Percentiles rank a stretch among this genome's conserved stretches.
phyloP scores from a whole-genome alignment of 306 rosid species.

The Lathyrus aphaca region DNA sequence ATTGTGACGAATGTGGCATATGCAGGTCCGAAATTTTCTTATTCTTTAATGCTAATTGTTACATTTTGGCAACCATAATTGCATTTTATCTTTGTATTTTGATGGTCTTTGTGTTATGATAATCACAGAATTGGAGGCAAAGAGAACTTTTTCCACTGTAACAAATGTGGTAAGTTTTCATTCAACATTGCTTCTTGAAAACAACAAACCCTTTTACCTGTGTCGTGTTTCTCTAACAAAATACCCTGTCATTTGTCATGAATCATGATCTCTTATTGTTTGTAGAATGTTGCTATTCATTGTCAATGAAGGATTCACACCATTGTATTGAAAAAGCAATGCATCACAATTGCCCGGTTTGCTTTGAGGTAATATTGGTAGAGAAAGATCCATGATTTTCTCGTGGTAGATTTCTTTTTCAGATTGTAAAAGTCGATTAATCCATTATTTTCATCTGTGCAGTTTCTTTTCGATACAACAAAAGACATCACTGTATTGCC shows the following conservation, averaged over 20 bases:
- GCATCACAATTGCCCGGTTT: conserved; percentile 48
- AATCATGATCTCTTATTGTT: conserved; percentile 11
- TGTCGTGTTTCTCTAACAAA: conserved; percentile 25
- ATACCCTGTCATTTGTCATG: not conserved
- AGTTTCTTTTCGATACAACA: conserved; percentile 77
- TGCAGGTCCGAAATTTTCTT: conserved; percentile 54
- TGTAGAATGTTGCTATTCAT: conserved; percentile 44
- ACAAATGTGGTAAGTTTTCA: conserved; percentile 61
- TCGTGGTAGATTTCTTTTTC: not conserved
- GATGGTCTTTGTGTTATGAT: not conserved
- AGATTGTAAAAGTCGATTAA: not conserved
- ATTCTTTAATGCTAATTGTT: conserved; percentile 12
- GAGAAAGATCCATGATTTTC: not conserved
- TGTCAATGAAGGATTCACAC: conserved; percentile 40
- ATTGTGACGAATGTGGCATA: conserved; percentile 81
- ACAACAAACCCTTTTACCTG: conserved; percentile 3
- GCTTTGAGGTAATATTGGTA: conserved; percentile 44
- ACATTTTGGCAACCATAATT: not conserved
- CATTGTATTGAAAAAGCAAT: conserved; percentile 46
- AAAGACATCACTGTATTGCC: conserved; percentile 66
- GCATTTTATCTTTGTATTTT: conserved; percentile 3
- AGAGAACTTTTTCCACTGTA: conserved; percentile 74
- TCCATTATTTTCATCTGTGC: conserved; percentile 33
- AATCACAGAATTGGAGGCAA: conserved; percentile 63
- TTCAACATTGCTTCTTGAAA: conserved; percentile 2